Evolutionary conservation across 352 stramenopile species (phyloP).

Genomic region (Phytophthora lateralis): DNA sequence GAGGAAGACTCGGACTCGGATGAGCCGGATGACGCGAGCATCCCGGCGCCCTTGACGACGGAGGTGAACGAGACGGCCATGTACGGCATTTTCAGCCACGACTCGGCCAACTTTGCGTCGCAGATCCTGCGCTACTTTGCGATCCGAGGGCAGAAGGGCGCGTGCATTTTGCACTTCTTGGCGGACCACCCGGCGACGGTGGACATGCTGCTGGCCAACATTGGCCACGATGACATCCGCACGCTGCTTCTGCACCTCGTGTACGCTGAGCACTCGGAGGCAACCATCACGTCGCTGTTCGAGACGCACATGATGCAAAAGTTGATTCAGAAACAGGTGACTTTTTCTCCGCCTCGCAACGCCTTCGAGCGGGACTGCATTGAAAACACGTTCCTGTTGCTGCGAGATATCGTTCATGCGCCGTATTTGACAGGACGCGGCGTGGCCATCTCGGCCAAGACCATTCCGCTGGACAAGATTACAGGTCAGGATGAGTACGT

Average conservation of each 20-base stretch:
- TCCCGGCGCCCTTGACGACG: slow-evolving; percentile 42
- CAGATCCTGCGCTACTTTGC: slow-evolving; percentile 86
- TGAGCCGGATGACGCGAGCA: slow-evolving; percentile 37
- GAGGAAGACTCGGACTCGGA: slow-evolving; percentile 46
- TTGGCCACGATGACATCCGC: slow-evolving; percentile 83
- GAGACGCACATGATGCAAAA: slow-evolving; percentile 74
- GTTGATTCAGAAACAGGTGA: slow-evolving; percentile 80
- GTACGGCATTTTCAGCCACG: slow-evolving; percentile 77
- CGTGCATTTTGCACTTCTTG: slow-evolving; percentile 80
- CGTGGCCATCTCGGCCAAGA: slow-evolving; percentile 87
- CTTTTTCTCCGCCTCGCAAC: slow-evolving; percentile 71
- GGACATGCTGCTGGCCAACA: slow-evolving; percentile 79
- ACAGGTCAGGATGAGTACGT: slow-evolving; percentile 89
- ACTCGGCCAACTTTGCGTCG: slow-evolving; percentile 80
- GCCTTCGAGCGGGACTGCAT: slow-evolving; percentile 76
- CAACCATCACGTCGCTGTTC: slow-evolving; percentile 73
- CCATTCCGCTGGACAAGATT: slow-evolving; percentile 84
- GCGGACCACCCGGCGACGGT: slow-evolving; percentile 56
- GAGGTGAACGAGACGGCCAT: slow-evolving; percentile 49
- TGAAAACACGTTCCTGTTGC: slow-evolving; percentile 81
- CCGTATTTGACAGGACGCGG: slow-evolving; percentile 83
- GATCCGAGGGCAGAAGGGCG: slow-evolving; percentile 75
- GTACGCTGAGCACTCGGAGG: slow-evolving; percentile 86
- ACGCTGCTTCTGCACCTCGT: slow-evolving; percentile 79
- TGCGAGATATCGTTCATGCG: slow-evolving; percentile 83